These are phyloP conservation scores for Pholiota conissans DNA, from an alignment of 768 basidiomycete genomes.

Conservation along the genomic window DNA sequence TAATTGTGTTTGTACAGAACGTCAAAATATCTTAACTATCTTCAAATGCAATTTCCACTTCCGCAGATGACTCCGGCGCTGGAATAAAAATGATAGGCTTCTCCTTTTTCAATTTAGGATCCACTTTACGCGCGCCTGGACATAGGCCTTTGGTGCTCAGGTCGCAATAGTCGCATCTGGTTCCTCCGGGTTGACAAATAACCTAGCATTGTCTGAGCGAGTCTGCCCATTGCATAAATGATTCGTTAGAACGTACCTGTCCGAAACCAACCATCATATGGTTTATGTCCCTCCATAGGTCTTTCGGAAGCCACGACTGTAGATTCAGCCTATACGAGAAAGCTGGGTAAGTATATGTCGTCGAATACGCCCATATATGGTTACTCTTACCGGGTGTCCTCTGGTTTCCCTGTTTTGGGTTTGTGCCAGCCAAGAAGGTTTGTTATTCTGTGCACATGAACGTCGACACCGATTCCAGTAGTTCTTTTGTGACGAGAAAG, in stretches of 20 bases:
- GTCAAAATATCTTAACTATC: too few relatives aligned
- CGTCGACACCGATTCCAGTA: conserved; percentile 92
- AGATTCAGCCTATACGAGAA: conserved; percentile 57
- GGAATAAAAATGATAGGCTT: too few relatives aligned
- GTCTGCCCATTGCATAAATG: neutral
- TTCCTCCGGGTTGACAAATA: conserved; percentile 64
- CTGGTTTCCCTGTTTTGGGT: conserved; percentile 79
- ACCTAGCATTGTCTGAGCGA: too few relatives aligned
- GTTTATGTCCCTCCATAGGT: conserved; percentile 75
- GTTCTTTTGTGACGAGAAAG: conserved; percentile 51
- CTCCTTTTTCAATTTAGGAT: conserved; percentile 26
- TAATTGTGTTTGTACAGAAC: too few relatives aligned
- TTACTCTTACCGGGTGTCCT: conserved; percentile 81
- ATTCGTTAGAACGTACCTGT: conserved; percentile 48
- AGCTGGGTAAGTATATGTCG: neutral
- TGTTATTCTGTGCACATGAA: conserved; percentile 94
- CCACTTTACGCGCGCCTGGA: conserved; percentile 53
- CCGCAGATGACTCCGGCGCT: conserved; percentile 29
- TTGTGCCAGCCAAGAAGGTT: conserved; percentile 93
- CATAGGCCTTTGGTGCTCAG: conserved; percentile 58
- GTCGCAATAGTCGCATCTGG: conserved; percentile 64
- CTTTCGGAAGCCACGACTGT: conserved; percentile 81
- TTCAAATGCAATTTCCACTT: conserved; percentile 35
- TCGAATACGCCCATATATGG: neutral
- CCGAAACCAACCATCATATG: conserved; percentile 83